Base-by-base conservation (phyloP, 257 asterid genomes). In the Solanum microdontum region DNA sequence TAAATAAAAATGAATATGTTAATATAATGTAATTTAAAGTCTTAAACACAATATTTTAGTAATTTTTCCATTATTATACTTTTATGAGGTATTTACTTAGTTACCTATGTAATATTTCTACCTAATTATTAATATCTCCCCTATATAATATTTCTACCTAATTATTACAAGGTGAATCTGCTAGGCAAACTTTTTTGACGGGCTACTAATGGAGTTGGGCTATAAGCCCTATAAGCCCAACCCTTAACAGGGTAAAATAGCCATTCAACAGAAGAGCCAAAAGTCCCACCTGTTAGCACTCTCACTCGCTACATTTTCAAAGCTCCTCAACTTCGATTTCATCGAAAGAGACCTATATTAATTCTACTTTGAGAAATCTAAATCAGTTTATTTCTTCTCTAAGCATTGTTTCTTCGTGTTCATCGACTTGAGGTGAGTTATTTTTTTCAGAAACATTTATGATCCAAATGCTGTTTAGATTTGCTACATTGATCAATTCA, bases 251-350 rank as follows among this genome's bases (percentile, higher is more conserved):
- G 87, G 74, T 82, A 79, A 87, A 87, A 77, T n/a, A 9, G 91
- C 86, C 88, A 85, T 74, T 76, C 58, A 24, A 26, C 7, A 66
- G 3, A 34, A 51, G 15, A 43, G 83, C 40, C 86, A 76, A 87
- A 39, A 11, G 37, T 76, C 88, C 88, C 34, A 40, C 51, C 45
- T 21, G 68, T 68, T 80, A 23, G 5, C 68, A 12, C 89, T 82
- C 87, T 15, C 89, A 5, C 9, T 86, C n/a, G 80, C 96, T 95
- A 93, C 92, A 91, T 91, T 92, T 91, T 87, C 95, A 93, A 94
- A 92, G 96, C 91, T 91, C 76, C 86, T 21, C 83, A 68, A 62
- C 97, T 91, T 95, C 83, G 98, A 84, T 93, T 92, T 90, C 93
- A 95, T 95, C 98, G 98, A 93, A 79, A 10, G 62, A 8, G 30